Evolutionary conservation across 768 basidiomycete species (phyloP), one percentile per base, ranked within the genome.

Genomic region (Lactarius hatsudake): DNA sequence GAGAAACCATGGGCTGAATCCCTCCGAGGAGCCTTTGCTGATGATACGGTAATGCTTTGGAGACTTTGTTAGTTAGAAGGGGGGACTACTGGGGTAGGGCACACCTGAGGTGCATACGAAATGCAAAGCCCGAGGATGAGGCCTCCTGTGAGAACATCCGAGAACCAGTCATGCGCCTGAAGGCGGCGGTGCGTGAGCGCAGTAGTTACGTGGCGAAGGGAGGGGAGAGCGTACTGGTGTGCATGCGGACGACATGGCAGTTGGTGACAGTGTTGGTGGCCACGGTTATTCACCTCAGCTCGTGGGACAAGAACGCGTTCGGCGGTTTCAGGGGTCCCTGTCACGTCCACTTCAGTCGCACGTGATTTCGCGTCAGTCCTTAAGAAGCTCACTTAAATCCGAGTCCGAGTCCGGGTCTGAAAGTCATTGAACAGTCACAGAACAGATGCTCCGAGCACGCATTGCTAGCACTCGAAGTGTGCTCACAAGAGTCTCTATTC

Each of bases 1-100:
- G 40, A 98, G 79, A 73, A 92, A 98, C 84, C 91, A 89, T 20
- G 96, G 94, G 68, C 91, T 95, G 69, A 98, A 87, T 0, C 97
- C 97, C 71, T 96, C 88, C 0, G 91, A 94, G 0, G 94, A 89
- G 45, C 86, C 83, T 28, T 86, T 82, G 59, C 80, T 75, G 72
- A 97, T 90, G 71, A 97, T 97, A 8, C 94, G 84, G 62, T 86
- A 78, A 72, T 93, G 93, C 89, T 94, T 43, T n/a, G 3, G 26
- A 15, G 34, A 59, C 17, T 5, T 59, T 17, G 28, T 45, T 17
- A 13, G 42, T 36, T n/a, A 34, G 36, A 40, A 38, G 8, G 9
- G 42, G 32, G 30, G 10, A 23, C 18, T 12, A 40, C 1, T 17
- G 40, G 30, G 17, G 6, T 4, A 20, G 36, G 26, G 20, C 58